Evolutionary conservation across 1,139 yeast species (phyloP).

Genomic region (Hansenula sp.): DNA sequence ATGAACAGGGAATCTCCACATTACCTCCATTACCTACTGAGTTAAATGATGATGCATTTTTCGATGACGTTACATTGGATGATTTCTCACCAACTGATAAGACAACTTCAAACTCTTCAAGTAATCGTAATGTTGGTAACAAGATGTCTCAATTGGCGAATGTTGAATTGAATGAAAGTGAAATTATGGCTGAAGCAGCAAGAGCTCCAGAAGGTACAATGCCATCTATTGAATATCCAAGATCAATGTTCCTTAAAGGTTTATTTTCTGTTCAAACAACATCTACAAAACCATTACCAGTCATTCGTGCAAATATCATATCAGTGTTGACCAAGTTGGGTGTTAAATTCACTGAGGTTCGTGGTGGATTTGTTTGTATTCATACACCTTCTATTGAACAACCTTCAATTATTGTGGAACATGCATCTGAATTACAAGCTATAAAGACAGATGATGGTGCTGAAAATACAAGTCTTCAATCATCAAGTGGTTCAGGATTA

Average conservation of each 20-base stretch:
- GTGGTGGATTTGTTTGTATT: conserved; percentile 89
- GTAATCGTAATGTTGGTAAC: conserved; percentile 1
- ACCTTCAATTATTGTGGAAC: conserved; percentile 25
- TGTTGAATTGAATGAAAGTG: conserved; percentile 48
- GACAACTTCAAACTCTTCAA: conserved; percentile 14
- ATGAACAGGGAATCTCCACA: conserved; percentile 10
- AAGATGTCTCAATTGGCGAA: conserved; percentile 6
- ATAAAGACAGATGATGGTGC: conserved; percentile 8
- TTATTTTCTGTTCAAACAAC: conserved; percentile 95
- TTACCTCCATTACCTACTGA: conserved; percentile 51
- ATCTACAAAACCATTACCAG: conserved; percentile 86
- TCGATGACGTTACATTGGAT: conserved; percentile 62
- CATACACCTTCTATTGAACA: conserved; percentile 38
- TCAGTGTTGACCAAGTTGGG: conserved; percentile 73
- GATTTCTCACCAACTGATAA: conserved; percentile 19
- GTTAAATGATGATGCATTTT: conserved; percentile 48
- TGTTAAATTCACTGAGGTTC: conserved; percentile 82
- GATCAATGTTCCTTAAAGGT: conserved; percentile 87
- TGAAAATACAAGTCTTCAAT: too few relatives aligned
- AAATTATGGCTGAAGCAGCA: conserved; percentile 63
- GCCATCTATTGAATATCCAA: conserved; percentile 94
- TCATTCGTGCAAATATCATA: conserved; percentile 81
- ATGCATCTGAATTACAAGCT: conserved; percentile 9
- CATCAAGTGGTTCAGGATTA: conserved; percentile 7
- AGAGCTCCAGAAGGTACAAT: conserved; percentile 72